Percentiles rank a stretch among this genome's conserved stretches.
Conservation (phyloP, 2,329 filamentous ascomycete genomes). For the Passalora sequoiae region DNA sequence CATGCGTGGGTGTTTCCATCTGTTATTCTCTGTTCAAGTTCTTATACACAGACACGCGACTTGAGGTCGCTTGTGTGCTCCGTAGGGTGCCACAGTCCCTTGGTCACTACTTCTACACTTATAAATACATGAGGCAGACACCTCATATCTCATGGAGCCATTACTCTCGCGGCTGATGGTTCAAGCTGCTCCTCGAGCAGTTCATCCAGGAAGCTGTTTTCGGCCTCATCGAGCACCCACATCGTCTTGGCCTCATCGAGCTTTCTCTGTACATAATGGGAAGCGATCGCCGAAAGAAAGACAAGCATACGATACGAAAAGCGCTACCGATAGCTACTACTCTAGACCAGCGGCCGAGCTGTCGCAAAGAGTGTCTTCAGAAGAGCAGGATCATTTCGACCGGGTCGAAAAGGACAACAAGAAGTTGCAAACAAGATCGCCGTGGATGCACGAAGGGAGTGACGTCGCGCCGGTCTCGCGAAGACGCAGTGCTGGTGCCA, state of each 20-base stretch:
- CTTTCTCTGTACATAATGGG: constrained; percentile 10
- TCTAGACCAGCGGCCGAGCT: constrained; percentile 36
- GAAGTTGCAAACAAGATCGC: constrained; percentile 55
- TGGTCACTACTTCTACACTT: too few species aligned
- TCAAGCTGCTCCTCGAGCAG: constrained; percentile 23
- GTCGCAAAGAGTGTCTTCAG: constrained; percentile 41
- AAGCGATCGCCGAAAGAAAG: constrained; percentile 14
- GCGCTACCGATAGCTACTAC: constrained; percentile 29
- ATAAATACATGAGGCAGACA: too few species aligned
- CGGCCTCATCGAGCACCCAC: constrained; percentile 16
- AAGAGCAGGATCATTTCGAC: constrained; percentile 45
- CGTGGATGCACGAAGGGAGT: constrained; percentile 62
- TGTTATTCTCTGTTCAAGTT: not conserved
- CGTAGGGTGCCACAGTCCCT: constrained; percentile 2
- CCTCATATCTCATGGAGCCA: constrained; percentile 22
- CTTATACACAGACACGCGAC: not conserved
- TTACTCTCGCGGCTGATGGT: constrained; percentile 26
- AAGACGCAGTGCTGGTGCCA: constrained; percentile 50
- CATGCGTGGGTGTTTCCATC: too few species aligned
- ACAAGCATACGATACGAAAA: constrained; percentile 18
- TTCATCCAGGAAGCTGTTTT: constrained; percentile 3
- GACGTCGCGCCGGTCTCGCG: constrained; percentile 53
- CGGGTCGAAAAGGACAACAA: constrained; percentile 44
- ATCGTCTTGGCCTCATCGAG: not conserved
- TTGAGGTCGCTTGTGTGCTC: not conserved